Conservation (phyloP, 352 stramenopile species). For the Thalassiosira mediterranea region DNA sequence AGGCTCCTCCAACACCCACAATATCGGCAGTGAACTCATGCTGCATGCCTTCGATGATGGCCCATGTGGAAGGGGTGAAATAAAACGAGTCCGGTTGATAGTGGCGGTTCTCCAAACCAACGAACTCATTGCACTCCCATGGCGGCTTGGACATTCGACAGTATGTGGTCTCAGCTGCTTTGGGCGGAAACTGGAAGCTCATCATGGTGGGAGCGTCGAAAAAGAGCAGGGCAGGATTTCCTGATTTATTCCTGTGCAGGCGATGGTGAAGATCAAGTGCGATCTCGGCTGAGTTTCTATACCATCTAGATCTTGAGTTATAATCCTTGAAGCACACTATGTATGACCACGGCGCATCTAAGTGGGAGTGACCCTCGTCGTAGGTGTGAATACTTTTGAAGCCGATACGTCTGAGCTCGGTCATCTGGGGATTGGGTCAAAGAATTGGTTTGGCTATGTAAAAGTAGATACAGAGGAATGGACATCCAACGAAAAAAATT, state of each 20-base stretch:
- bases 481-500: too few species aligned
- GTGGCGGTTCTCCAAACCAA: conserved; percentile 41
- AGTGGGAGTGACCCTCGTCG: conserved; percentile 30
- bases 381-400: conserved; percentile 45
- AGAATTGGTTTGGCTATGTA: too few species aligned
- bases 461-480: too few species aligned
- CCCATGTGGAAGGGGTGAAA: conserved; percentile 33
- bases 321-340: conserved; percentile 50
- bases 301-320: conserved; percentile 52
- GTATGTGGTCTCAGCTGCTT: conserved; percentile 56
- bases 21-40: conserved; percentile 14
- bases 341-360: conserved; percentile 48
- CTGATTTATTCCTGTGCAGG: conserved; percentile 37
- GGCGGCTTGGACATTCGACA: conserved; percentile 41
- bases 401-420: conserved; percentile 11
- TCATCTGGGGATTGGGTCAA: background rate
- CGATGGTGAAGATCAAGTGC: conserved; percentile 54
- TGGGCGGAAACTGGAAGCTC: conserved; percentile 61
- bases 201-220: conserved; percentile 68
- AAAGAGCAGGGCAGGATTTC: conserved; percentile 38
- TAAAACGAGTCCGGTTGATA: conserved; percentile 41
- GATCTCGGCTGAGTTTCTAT: conserved; percentile 51
- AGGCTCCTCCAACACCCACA: conserved; percentile 11
- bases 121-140: conserved; percentile 37
- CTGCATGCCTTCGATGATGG: conserved; percentile 10